Base-by-base conservation (phyloP, 2,329 filamentous ascomycete species). In the Trichoderma breve region DNA sequence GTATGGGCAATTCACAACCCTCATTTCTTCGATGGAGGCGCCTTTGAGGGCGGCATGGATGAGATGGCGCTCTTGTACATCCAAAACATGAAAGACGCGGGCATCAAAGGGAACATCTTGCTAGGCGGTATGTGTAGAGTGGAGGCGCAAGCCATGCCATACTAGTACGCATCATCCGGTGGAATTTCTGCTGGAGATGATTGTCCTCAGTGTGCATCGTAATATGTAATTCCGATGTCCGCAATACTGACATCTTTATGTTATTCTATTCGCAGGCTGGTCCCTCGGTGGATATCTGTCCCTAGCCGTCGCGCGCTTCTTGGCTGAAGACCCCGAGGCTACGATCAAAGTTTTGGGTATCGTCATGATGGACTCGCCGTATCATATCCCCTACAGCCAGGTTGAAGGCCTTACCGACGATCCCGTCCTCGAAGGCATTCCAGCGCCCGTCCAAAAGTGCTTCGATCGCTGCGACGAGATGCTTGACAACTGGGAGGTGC, bases 1-100 rank as follows among this genome's bases (percentile, higher is more conserved):
- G 78, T 80, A 21, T 80, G 78, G 78, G 78, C 77, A 34, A 74
- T 80, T 47, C 78, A 79, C 71, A 76, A 79, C 66, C 77, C 77
- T 15, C 75, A 76, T 32, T 80, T 74, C 67, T 79, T 74, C 21
- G 74, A 75, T 3, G 76, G 74, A 11, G 70, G 73, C 71, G 34
- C 68, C 5, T 78, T 75, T 74, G 74, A 75, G 63, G 78, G 78
- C 14, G 78, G 78, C 34, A 74, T 79, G 71, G 76, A 79, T 28
- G 75, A 78, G 68, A 78, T 80, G 77, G 77, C 76, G 26, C 62
- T 62, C n/a, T 74, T 75, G 47, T 80, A 80, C 68, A 75, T 79
- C 24, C 70, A 71, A 4, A 66, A 75, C 36, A 76, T 80, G 58
- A 69, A 70, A 32, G 70, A 73, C 11, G 74, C 75, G 39, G 77